These are phyloP conservation scores for Cicer judaicum DNA, from an alignment of 306 rosid species.

Conservation along the genomic window DNA sequence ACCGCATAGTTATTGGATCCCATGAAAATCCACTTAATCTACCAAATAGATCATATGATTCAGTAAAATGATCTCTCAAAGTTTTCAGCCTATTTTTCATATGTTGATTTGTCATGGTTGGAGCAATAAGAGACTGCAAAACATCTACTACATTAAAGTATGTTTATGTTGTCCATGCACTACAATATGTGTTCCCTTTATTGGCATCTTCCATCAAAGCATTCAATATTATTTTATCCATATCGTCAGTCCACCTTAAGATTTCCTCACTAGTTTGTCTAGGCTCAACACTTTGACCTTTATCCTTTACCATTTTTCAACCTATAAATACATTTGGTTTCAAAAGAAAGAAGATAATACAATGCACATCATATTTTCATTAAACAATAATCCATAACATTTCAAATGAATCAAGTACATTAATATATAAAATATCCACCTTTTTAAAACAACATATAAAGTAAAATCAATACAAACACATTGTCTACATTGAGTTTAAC, in stretches of 20 bases:
- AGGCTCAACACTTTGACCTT: not conserved
- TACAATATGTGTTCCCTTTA: not conserved
- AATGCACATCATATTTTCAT: not conserved
- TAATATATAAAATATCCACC: not conserved
- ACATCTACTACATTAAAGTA: not conserved
- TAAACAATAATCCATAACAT: not conserved
- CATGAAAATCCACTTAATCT: not conserved
- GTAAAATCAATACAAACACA: not conserved
- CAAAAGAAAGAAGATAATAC: not conserved
- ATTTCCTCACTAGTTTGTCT: not conserved
- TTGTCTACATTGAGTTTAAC: not conserved
- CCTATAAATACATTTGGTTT: not conserved
- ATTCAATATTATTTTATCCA: not conserved
- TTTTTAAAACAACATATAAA: not conserved
- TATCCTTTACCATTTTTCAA: not conserved
- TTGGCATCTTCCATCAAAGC: not conserved
- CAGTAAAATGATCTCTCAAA: not conserved
- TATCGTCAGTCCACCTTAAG: not conserved
- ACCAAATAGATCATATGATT: not conserved
- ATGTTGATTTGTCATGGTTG: constrained; percentile 8
- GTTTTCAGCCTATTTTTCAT: constrained; percentile 2
- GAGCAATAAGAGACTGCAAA: not conserved
- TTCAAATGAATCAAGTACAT: not conserved
- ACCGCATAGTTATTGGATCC: not conserved
- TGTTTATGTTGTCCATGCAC: not conserved